Percentiles rank a stretch among this genome's conserved stretches.
Conservation (phyloP, 495 filamentous ascomycete species). For the Aspergillus indologenus region DNA sequence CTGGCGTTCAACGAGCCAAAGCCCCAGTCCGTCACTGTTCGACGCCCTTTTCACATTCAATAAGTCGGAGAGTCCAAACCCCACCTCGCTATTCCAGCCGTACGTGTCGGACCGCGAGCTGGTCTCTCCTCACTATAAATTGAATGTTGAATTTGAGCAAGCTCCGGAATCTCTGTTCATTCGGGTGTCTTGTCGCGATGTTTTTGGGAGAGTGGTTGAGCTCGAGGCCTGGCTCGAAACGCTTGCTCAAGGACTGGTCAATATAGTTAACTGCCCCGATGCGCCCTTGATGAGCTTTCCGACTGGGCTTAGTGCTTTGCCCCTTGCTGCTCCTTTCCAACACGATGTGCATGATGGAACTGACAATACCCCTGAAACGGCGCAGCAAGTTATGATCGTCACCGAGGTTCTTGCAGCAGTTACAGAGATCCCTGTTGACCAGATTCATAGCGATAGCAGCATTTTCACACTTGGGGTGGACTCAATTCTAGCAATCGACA, state of each 20-base stretch:
- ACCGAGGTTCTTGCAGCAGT: constrained; percentile 2
- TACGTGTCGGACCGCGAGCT: neutral
- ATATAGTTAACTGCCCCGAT: too few species aligned
- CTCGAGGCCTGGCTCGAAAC: neutral
- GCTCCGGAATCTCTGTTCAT: constrained; percentile 23
- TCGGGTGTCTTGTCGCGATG: constrained; percentile 1
- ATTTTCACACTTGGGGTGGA: constrained; percentile 6
- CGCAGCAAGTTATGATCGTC: neutral
- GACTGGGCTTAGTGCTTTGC: too few species aligned
- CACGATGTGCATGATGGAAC: too few species aligned
- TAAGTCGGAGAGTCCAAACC: constrained; percentile 23
- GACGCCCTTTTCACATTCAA: constrained; percentile 66
- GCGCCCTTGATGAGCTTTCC: too few species aligned
- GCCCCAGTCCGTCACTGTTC: constrained; percentile 13
- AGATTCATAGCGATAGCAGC: neutral
- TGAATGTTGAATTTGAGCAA: constrained; percentile 65
- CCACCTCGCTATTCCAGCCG: neutral
- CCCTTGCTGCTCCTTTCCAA: too few species aligned
- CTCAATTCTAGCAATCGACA: constrained; percentile 9
- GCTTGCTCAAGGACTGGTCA: too few species aligned
- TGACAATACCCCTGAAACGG: too few species aligned
- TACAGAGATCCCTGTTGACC: neutral
- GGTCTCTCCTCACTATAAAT: constrained; percentile 50
- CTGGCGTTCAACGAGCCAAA: constrained; percentile 16
- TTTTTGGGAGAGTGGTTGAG: neutral